Conservation (phyloP, 139 green algal species). For the Tetraselmis chui region DNA sequence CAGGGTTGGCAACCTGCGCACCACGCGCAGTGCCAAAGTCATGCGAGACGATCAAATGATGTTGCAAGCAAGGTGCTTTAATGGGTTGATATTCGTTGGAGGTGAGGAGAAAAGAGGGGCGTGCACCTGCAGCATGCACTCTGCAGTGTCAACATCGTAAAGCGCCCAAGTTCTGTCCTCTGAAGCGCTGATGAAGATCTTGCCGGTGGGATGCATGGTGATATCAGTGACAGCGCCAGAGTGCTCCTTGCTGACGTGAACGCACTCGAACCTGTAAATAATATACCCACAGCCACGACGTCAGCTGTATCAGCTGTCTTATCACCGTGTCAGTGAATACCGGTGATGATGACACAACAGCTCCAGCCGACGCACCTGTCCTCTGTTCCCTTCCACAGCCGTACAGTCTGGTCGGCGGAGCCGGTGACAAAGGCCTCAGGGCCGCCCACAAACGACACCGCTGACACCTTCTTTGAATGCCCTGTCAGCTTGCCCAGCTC, state of each 20-base stretch:
- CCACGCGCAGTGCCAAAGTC: too few species aligned
- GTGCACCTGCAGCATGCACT: conserved; percentile 63
- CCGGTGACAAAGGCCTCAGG: conserved; percentile 51
- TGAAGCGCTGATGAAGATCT: conserved; percentile 77
- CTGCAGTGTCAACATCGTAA: conserved; percentile 62
- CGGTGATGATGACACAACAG: too few species aligned
- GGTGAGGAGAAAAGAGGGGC: neutral
- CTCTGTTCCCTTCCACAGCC: conserved; percentile 51
- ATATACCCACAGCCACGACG: conserved; percentile 6
- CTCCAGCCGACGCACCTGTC: conserved; percentile 26
- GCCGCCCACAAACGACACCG: conserved; percentile 24
- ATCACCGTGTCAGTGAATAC: conserved; percentile 10
- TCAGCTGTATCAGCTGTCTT: conserved; percentile 5
- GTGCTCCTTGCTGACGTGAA: neutral
- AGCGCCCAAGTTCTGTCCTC: conserved; percentile 76
- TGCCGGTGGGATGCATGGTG: conserved; percentile 62
- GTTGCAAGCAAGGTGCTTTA: too few species aligned
- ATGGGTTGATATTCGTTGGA: too few species aligned
- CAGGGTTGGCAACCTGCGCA: conserved; percentile 32
- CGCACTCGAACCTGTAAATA: neutral
- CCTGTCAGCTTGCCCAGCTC: conserved; percentile 42
- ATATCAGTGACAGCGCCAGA: conserved; percentile 18
- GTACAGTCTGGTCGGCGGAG: conserved; percentile 73
- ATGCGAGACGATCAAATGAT: too few species aligned
- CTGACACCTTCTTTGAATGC: conserved; percentile 78